Evolutionary conservation across 2,329 filamentous ascomycete genomes (phyloP).

Genomic region (Nemania sp.): DNA sequence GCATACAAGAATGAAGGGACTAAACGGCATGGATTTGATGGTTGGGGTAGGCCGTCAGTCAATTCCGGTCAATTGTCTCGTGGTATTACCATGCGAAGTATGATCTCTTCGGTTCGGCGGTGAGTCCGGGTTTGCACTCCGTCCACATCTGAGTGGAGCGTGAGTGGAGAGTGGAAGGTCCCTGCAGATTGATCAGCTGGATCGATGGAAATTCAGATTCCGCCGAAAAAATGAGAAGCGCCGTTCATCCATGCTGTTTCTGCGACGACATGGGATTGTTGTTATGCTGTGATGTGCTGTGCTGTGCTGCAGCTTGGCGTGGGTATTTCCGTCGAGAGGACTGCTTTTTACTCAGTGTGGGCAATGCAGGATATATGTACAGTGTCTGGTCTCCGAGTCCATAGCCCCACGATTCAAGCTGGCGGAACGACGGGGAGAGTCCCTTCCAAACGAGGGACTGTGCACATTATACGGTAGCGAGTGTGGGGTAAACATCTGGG

Average conservation of each 20-base stretch:
- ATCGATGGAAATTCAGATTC: slow-evolving; percentile 10
- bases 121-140: slow-evolving; percentile 29
- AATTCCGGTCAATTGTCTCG: too few species aligned
- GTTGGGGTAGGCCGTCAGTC: slow-evolving; percentile 13
- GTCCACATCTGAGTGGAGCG: slow-evolving; percentile 1
- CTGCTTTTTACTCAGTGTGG: background rate
- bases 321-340: background rate
- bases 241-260: background rate
- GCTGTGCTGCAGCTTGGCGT: background rate
- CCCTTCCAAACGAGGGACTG: slow-evolving; percentile 15
- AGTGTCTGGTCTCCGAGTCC: background rate
- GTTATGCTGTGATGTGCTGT: background rate
- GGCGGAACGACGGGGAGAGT: slow-evolving; percentile 34
- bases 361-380: background rate
- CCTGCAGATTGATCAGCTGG: slow-evolving; percentile 34
- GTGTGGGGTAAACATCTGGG: slow-evolving; percentile 13
- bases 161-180: slow-evolving; percentile 30
- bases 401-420: slow-evolving; percentile 22
- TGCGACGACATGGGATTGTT: slow-evolving; percentile 3
- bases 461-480: background rate
- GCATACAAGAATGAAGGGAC: background rate
- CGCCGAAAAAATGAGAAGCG: slow-evolving; percentile 2
- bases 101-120: slow-evolving; percentile 25
- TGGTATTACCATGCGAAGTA: background rate
- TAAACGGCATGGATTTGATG: slow-evolving; percentile 1